Conservation (phyloP, 2,329 filamentous ascomycete species). For the Torrubiella hemipterigena region DNA sequence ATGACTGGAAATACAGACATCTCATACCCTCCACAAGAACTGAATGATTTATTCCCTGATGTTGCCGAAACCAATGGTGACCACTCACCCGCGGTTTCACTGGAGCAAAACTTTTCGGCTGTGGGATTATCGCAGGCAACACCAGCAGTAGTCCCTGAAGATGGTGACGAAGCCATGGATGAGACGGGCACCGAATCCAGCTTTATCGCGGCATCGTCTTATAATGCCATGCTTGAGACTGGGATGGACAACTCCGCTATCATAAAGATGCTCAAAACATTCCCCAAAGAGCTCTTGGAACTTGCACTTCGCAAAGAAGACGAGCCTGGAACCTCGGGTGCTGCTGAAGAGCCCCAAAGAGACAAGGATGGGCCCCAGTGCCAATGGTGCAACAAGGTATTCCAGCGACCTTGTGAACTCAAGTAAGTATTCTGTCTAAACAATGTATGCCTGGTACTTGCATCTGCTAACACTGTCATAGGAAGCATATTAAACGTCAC, state of each 20-base stretch:
- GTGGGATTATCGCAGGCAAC: too few species aligned
- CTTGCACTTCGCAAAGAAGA: constrained; percentile 14
- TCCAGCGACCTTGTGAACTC: constrained; percentile 40
- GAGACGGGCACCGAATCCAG: too few species aligned
- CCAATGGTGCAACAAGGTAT: constrained; percentile 31
- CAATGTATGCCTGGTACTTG: constrained; percentile 10
- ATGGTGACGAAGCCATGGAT: constrained; percentile 5
- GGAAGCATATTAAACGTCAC: constrained; percentile 79
- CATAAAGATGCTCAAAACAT: constrained; percentile 12
- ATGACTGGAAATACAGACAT: too few species aligned
- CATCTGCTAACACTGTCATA: constrained; percentile 19
- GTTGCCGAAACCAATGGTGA: too few species aligned
- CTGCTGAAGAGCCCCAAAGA: constrained; percentile 1
- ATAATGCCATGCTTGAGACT: constrained; percentile 1
- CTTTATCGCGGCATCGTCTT: not conserved
- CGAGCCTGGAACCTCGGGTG: too few species aligned
- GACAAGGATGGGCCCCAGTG: constrained; percentile 21
- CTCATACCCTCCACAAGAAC: too few species aligned
- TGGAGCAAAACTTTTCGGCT: too few species aligned
- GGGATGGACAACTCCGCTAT: constrained; percentile 6
- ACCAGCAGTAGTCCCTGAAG: too few species aligned
- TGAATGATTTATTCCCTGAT: too few species aligned
- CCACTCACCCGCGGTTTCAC: too few species aligned
- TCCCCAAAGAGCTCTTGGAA: constrained; percentile 20
- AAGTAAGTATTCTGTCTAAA: constrained; percentile 29